Evolutionary conservation across 176 grass and related monocot genomes (phyloP).

Genomic region (Cenchrus purpureus): DNA sequence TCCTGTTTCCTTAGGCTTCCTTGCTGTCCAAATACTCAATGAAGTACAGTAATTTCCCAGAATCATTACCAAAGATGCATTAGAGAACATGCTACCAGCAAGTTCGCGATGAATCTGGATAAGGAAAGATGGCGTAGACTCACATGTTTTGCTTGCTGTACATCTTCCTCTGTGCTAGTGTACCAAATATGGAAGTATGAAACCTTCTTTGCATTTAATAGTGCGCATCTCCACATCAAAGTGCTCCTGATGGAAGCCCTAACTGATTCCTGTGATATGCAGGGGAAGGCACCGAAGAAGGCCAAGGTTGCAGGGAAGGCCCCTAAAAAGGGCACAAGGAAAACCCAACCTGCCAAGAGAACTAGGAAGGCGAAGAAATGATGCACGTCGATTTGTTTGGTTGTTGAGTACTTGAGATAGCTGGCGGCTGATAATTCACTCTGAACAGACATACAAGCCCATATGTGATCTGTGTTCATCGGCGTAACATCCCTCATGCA

Average conservation of each 20-base stretch:
- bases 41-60: background rate
- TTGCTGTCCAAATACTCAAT: background rate
- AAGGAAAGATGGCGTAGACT: background rate
- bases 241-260: background rate
- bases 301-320: slow-evolving; percentile 56
- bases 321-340: slow-evolving; percentile 62
- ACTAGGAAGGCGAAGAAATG: slow-evolving; percentile 81
- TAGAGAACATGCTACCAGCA: background rate
- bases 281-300: slow-evolving; percentile 70
- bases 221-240: background rate
- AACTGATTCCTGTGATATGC: slow-evolving; percentile 26
- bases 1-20: background rate
- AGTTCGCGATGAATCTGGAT: slow-evolving; percentile 13
- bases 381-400: background rate
- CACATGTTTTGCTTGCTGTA: background rate
- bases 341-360: slow-evolving; percentile 62
- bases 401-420: background rate
- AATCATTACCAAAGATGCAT: background rate
- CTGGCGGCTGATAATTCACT: background rate
- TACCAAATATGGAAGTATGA: background rate
- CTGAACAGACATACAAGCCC: background rate
- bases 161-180: background rate
- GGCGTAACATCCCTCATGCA: background rate
- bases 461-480: background rate
- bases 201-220: background rate